Percentiles rank a stretch among this genome's conserved stretches.
Evolutionary conservation across 1,284 basidiomycete genomes (phyloP).

Genomic region (Pseudozyma sp.): DNA sequence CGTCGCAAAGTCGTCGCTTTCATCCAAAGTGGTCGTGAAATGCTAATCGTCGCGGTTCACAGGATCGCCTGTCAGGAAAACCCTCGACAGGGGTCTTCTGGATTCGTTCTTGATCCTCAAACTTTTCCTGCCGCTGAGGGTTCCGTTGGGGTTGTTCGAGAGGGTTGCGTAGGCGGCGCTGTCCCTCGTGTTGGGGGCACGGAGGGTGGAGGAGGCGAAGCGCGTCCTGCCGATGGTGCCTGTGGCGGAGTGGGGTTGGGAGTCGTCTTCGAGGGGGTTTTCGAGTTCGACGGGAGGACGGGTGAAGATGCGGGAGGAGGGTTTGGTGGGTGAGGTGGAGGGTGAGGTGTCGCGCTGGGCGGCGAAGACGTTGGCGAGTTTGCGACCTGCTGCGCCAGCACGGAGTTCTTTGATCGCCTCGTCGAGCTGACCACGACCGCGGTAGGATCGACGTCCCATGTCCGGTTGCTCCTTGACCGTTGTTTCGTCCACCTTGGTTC

Average conservation of each 20-base stretch:
- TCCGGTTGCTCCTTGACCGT: slow-evolving; percentile 9
- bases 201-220: slow-evolving; percentile 1
- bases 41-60: slow-evolving; percentile 27
- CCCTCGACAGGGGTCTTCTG: slow-evolving; percentile 42
- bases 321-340: slow-evolving; percentile 8
- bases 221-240: slow-evolving; percentile 26
- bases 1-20: neutral
- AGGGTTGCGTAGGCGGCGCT: slow-evolving; percentile 16
- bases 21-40: neutral
- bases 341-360: slow-evolving; percentile 1
- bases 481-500: neutral
- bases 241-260: slow-evolving; percentile 1
- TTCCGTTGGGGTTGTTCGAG: slow-evolving; percentile 28
- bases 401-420: slow-evolving; percentile 61
- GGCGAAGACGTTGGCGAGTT: slow-evolving; percentile 17
- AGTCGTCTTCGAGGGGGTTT: neutral
- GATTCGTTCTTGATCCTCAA: slow-evolving; percentile 26
- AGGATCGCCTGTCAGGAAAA: slow-evolving; percentile 51
- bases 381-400: slow-evolving; percentile 37
- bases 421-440: slow-evolving; percentile 56
- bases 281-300: slow-evolving; percentile 1
- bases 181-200: neutral
- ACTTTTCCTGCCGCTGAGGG: slow-evolving; percentile 47
- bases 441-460: slow-evolving; percentile 28
- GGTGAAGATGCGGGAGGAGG: slow-evolving; percentile 8